Evolutionary conservation across 352 stramenopile genomes (phyloP), one percentile per base, ranked within the genome.

Genomic region (Phytophthora citrophthora): DNA sequence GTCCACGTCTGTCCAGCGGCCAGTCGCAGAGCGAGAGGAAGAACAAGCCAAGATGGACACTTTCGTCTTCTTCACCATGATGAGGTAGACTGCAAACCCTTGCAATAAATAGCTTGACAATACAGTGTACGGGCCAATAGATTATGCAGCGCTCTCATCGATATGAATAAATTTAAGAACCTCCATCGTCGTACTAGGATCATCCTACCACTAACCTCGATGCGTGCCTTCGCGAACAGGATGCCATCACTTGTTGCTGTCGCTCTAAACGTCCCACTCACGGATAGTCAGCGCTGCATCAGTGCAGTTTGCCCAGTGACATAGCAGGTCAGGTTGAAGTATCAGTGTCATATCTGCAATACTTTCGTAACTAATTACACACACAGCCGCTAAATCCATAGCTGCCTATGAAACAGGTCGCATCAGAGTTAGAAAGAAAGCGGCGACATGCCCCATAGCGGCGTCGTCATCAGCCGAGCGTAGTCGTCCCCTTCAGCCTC

Each of bases 61-160:
- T 27, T 79, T 77, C 55, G 70, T 79, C 31, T 74, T 79, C 59
- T 77, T 76, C 54, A 62, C 67, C 18, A 64, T 76, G 62, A 64
- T 82, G 66, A 60, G 70, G 59, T 81, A 79, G 50, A 16, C n/a
- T 10, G 13, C 15, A 6, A 34, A 23, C 36, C 7, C 9, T 32
- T n/a, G n/a, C n/a, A n/a, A n/a, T n/a, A n/a, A n/a, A n/a, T n/a
- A n/a, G 27, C 27, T 34, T 34, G 36, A 41, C 13, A 41, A 15
- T 5, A n/a, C 3, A 41, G 0, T 12, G 13, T 10, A 5, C 4
- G 10, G 20, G 36, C 36, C 36, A 41, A n/a, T 29, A 29, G 26
- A 2, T 29, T 29, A 15, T 11, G 11, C 34, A 16, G 10, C 0
- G 26, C 20, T 20, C 20, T 20, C 0, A 20, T 20, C 20, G 20